A percentile compares a stretch with the other conserved stretches of the same genome.
Conservation (phyloP, 345 rosid genomes). For the Salix arbutifolia region DNA sequence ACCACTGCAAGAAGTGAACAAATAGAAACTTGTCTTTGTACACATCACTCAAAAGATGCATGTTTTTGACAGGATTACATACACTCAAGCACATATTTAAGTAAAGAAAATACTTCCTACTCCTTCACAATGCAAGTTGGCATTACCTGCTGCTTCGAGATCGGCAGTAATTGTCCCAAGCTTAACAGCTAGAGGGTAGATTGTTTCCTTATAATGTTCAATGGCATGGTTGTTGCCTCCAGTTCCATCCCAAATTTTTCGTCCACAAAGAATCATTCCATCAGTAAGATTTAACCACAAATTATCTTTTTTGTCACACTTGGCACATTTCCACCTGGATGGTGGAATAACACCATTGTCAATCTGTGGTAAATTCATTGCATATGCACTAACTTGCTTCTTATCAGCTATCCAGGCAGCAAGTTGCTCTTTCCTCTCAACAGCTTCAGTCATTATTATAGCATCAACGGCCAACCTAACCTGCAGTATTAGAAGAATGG, state of each 20-base stretch:
- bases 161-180: constrained; percentile 96
- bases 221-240: constrained; percentile 97
- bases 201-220: constrained; percentile 80
- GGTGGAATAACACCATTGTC: constrained; percentile 79
- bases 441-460: constrained; percentile 72
- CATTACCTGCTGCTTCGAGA: constrained; percentile 93
- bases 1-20: background rate
- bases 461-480: constrained; percentile 92
- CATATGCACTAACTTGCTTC: constrained; percentile 76
- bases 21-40: too few species aligned
- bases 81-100: background rate
- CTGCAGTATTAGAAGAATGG: constrained; percentile 32
- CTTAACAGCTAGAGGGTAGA: constrained; percentile 92
- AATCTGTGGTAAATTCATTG: constrained; percentile 68
- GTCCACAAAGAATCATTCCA: constrained; percentile 95
- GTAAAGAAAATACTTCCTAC: constrained; percentile 1
- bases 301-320: constrained; percentile 88
- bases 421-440: constrained; percentile 81
- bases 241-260: constrained; percentile 95
- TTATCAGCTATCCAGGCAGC: constrained; percentile 93
- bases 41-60: background rate
- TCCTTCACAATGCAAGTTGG: constrained; percentile 19
- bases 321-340: constrained; percentile 84
- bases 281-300: constrained; percentile 97
- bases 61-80: background rate